Percentiles rank a stretch among this genome's conserved stretches.
Evolutionary conservation across 2,329 filamentous ascomycete genomes (phyloP).

Genomic region (Stylonectria norvegica): DNA sequence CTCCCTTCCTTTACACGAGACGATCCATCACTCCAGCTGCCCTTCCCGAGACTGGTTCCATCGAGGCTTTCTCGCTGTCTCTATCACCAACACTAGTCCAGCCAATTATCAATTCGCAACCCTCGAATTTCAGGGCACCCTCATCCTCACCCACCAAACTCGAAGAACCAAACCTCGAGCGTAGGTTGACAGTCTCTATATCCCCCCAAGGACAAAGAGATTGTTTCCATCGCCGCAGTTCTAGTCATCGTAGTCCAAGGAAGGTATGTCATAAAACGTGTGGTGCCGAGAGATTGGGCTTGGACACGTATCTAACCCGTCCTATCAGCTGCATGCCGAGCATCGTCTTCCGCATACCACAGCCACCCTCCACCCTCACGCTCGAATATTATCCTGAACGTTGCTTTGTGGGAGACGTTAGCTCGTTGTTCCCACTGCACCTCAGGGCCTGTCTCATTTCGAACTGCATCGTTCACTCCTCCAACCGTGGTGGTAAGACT

Average conservation of each 20-base stretch:
- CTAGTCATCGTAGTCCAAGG: slow-evolving; percentile 10
- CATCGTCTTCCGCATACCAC: slow-evolving; percentile 32
- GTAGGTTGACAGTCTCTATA: too few species aligned
- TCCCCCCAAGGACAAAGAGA: too few species aligned
- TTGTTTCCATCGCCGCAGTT: not conserved
- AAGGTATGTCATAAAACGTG: slow-evolving; percentile 26
- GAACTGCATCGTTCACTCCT: slow-evolving; percentile 39
- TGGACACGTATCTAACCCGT: slow-evolving; percentile 27
- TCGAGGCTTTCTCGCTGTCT: slow-evolving; percentile 8
- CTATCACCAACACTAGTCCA: slow-evolving; percentile 14
- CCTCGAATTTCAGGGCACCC: slow-evolving; percentile 26
- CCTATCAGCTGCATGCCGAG: slow-evolving; percentile 37
- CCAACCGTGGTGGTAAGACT: slow-evolving; percentile 53
- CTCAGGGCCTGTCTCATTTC: slow-evolving; percentile 47
- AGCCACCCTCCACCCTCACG: slow-evolving; percentile 41
- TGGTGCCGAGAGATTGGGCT: slow-evolving; percentile 8
- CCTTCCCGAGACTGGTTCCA: slow-evolving; percentile 35
- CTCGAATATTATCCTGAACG: slow-evolving; percentile 41
- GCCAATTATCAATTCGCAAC: slow-evolving; percentile 37
- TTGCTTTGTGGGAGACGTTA: slow-evolving; percentile 60
- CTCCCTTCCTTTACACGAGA: slow-evolving; percentile 28
- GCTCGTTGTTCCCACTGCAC: slow-evolving; percentile 58
- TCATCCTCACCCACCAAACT: too few species aligned
- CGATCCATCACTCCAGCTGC: slow-evolving; percentile 25
- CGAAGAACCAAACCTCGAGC: too few species aligned